phyloP scores from a whole-genome alignment of 78 protist genomes.

The Dictyostelium capitatum region DNA sequence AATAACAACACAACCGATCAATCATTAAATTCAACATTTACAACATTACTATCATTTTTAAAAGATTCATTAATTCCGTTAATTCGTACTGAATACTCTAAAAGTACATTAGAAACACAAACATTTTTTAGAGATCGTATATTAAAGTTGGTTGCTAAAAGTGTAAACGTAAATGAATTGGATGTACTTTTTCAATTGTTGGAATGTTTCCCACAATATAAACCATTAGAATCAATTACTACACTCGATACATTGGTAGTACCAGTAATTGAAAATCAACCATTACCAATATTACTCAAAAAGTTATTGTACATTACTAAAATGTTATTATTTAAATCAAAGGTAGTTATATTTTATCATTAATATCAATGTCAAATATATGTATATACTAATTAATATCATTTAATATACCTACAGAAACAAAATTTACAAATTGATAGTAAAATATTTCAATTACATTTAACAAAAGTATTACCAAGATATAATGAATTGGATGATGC shows the following conservation, averaged over 20 bases:
- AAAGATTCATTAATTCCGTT: slow-evolving; percentile 25
- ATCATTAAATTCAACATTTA: not conserved
- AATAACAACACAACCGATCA: not conserved
- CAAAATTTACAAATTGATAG: slow-evolving; percentile 11
- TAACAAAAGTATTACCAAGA: slow-evolving; percentile 26
- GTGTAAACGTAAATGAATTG: not conserved
- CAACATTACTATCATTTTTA: slow-evolving; percentile 16
- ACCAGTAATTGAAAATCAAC: slow-evolving; percentile 13
- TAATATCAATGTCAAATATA: not conserved
- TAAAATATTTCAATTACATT: slow-evolving; percentile 22
- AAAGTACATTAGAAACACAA: slow-evolving; percentile 35
- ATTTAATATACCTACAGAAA: not conserved
- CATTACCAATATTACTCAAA: not conserved
- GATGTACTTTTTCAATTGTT: slow-evolving; percentile 48
- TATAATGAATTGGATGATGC: slow-evolving; percentile 17
- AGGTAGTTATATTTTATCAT: not conserved
- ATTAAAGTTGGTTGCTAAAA: slow-evolving; percentile 21
- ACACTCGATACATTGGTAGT: not conserved
- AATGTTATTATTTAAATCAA: slow-evolving; percentile 15
- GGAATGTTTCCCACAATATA: slow-evolving; percentile 50
- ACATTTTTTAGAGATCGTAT: slow-evolving; percentile 50
- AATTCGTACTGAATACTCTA: slow-evolving; percentile 29
- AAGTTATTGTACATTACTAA: not conserved
- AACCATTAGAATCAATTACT: not conserved
- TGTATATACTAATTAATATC: not conserved